Evolutionary conservation across 2,329 filamentous ascomycete species (phyloP).

Genomic region (Colletotrichum zoysiae): DNA sequence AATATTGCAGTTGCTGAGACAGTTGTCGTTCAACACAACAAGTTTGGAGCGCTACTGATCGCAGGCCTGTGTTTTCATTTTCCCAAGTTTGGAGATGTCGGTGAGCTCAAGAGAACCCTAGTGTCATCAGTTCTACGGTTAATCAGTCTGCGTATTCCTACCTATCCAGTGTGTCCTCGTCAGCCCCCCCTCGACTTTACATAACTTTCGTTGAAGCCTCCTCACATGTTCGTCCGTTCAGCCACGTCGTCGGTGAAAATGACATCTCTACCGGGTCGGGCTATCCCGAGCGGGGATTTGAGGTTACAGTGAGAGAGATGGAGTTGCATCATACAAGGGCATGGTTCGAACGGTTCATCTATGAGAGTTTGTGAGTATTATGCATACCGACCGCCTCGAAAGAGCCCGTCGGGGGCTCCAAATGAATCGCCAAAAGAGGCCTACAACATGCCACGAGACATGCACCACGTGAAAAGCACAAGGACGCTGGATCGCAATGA

Average conservation of each 20-base stretch:
- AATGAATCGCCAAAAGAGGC: not conserved
- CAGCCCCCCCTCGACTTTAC: no score
- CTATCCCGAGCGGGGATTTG: constrained; percentile 11
- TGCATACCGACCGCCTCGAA: constrained; percentile 8
- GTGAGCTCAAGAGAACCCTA: not conserved
- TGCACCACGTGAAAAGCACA: constrained; percentile 18
- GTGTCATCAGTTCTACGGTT: no score
- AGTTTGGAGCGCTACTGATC: not conserved
- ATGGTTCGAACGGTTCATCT: constrained; percentile 15
- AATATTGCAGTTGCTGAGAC: not conserved
- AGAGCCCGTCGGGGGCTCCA: not conserved
- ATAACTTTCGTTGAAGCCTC: not conserved
- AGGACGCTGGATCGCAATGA: constrained; percentile 6
- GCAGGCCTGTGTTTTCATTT: not conserved
- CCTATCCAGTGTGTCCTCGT: not conserved
- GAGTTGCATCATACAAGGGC: not conserved
- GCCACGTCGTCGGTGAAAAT: constrained; percentile 1
- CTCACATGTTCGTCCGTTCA: constrained; percentile 27
- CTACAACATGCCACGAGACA: constrained; percentile 15
- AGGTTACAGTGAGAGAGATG: constrained; percentile 6
- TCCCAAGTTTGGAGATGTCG: not conserved
- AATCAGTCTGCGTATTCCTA: no score
- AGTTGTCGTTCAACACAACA: not conserved
- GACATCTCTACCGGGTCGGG: constrained; percentile 7
- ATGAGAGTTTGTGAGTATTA: constrained; percentile 15